Percentiles rank a stretch among this genome's conserved stretches.
These are phyloP conservation scores for Oryza punctata DNA, from an alignment of 176 grass and related monocot genomes.

Conservation along the genomic window DNA sequence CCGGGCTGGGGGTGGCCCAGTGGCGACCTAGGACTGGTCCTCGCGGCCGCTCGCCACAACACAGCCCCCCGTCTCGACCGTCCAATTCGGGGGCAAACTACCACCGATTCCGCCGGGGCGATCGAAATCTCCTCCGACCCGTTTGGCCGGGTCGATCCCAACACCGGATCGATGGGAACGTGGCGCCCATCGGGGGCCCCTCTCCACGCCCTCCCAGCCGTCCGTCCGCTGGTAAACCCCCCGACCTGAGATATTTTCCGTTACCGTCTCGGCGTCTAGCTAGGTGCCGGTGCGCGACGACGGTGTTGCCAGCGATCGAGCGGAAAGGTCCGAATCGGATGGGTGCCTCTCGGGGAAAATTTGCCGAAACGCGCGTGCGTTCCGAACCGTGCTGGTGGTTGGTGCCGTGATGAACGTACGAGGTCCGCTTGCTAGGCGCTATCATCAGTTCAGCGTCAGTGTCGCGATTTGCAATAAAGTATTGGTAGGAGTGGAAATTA, in stretches of 20 bases:
- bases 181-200: constrained; percentile 23
- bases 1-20: background rate
- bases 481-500: no score
- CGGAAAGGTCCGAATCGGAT: background rate
- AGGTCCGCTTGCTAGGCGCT: background rate
- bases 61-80: constrained; percentile 25
- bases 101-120: background rate
- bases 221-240: constrained; percentile 23
- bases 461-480: background rate
- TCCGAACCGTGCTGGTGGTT: background rate
- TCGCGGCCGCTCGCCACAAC: background rate
- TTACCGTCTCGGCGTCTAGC: constrained; percentile 8
- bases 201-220: background rate
- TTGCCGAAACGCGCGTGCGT: background rate
- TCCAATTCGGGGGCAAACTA: constrained; percentile 8
- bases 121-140: constrained; percentile 9
- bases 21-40: constrained; percentile 23
- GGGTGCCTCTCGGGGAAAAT: background rate
- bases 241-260: constrained; percentile 36
- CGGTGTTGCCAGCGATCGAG: background rate
- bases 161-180: constrained; percentile 24
- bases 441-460: background rate
- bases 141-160: constrained; percentile 16
- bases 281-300: background rate
- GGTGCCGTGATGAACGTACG: background rate